phyloP scores from a whole-genome alignment of 345 rosid genomes.

The Populus alba region DNA sequence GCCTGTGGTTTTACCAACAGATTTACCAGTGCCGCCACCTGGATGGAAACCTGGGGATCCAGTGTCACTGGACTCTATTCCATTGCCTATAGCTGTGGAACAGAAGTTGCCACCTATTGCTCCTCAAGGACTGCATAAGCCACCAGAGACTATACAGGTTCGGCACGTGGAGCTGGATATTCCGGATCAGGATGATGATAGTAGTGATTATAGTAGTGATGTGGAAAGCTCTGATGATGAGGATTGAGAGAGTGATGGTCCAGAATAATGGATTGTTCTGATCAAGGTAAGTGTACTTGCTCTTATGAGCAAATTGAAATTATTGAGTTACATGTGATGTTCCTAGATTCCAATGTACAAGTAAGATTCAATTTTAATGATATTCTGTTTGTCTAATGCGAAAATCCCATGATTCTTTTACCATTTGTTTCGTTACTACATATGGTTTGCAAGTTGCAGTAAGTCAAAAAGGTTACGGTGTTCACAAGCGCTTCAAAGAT shows the following conservation, averaged over 20 bases:
- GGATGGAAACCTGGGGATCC: slow-evolving; percentile 97
- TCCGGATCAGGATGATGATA: slow-evolving; percentile 59
- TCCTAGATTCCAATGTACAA: neutral
- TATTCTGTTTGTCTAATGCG: no score
- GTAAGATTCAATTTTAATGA: neutral
- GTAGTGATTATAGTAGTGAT: slow-evolving; percentile 57
- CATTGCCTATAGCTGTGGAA: slow-evolving; percentile 46
- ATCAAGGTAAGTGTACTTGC: neutral
- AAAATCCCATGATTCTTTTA: no score
- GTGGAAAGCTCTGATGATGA: slow-evolving; percentile 37
- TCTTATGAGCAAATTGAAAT: neutral
- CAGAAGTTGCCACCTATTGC: slow-evolving; percentile 47
- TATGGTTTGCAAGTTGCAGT: no score
- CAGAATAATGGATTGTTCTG: neutral
- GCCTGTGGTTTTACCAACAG: slow-evolving; percentile 77
- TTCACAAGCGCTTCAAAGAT: no score
- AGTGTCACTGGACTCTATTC: slow-evolving; percentile 57
- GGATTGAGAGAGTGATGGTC: slow-evolving; percentile 6
- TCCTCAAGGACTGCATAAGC: slow-evolving; percentile 57
- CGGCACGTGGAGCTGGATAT: slow-evolving; percentile 84
- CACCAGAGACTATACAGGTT: slow-evolving; percentile 70
- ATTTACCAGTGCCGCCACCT: slow-evolving; percentile 74
- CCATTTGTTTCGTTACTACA: no score
- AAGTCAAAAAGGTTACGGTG: no score
- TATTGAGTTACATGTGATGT: neutral